Percentiles rank a stretch among this genome's conserved stretches.
Conservation (phyloP, 768 basidiomycete species). For the Boletus rufocinnamomeus region DNA sequence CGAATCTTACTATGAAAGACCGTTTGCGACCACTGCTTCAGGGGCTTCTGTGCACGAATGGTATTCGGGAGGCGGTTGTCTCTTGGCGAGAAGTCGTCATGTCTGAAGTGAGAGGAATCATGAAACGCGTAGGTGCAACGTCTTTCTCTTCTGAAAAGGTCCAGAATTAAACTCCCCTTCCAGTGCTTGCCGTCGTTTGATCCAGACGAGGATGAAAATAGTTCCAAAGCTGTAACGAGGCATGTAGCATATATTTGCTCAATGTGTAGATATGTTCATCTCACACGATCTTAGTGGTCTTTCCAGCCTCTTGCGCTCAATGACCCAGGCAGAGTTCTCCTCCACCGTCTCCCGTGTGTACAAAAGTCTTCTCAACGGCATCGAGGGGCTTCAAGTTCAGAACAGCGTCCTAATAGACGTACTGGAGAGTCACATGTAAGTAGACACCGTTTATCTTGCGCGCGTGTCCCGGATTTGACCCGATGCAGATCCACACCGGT, state of each 20-base stretch:
- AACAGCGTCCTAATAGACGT: slow-evolving; percentile 57
- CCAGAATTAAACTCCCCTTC: slow-evolving; percentile 1
- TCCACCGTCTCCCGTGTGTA: slow-evolving; percentile 63
- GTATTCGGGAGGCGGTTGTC: slow-evolving; percentile 63
- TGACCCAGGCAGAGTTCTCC: slow-evolving; percentile 72
- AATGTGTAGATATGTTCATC: background rate
- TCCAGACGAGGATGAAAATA: slow-evolving; percentile 51
- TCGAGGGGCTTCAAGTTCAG: slow-evolving; percentile 70
- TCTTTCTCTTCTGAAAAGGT: slow-evolving; percentile 1
- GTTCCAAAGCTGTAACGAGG: slow-evolving; percentile 34
- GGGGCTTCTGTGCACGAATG: slow-evolving; percentile 74
- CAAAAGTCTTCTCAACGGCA: slow-evolving; percentile 56
- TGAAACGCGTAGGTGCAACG: slow-evolving; percentile 55
- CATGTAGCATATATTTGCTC: slow-evolving; percentile 10
- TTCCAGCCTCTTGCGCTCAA: slow-evolving; percentile 58
- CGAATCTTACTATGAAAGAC: slow-evolving; percentile 55
- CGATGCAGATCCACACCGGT: slow-evolving; percentile 39
- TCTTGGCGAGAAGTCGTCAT: slow-evolving; percentile 74
- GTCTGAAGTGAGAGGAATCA: slow-evolving; percentile 54
- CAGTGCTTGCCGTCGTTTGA: slow-evolving; percentile 66
- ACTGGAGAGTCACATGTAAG: slow-evolving; percentile 49
- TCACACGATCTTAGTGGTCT: slow-evolving; percentile 34
- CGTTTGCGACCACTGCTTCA: slow-evolving; percentile 70
- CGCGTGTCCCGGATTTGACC: slow-evolving; percentile 4
- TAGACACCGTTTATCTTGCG: background rate